A percentile compares a stretch with the other conserved stretches of the same genome.
phyloP scores from a whole-genome alignment of 768 basidiomycete species.

The Erythrobasidium yunnanense region DNA sequence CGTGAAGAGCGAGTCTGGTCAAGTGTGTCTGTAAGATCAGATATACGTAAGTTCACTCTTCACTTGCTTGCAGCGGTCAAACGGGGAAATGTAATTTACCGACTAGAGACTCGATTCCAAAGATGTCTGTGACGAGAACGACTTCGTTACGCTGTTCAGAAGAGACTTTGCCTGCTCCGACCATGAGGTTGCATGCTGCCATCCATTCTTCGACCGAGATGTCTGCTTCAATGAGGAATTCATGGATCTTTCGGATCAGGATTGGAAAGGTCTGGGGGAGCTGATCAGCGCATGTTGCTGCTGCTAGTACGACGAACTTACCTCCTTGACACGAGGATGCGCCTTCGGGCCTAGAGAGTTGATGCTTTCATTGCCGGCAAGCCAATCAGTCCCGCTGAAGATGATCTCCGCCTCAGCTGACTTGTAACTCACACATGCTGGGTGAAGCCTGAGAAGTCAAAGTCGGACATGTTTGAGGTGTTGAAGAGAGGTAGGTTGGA shows the following conservation, averaged over 20 bases:
- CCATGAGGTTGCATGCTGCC: constrained; percentile 31
- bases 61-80: background rate
- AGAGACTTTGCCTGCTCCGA: constrained; percentile 35
- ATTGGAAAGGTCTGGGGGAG: constrained; percentile 27
- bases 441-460: constrained; percentile 21
- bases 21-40: background rate
- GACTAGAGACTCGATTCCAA: constrained; percentile 37
- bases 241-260: constrained; percentile 36
- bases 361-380: background rate
- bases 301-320: background rate
- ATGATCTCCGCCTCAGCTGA: no score
- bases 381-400: constrained; percentile 13
- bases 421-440: background rate
- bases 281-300: background rate
- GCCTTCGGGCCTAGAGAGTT: constrained; percentile 14
- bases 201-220: constrained; percentile 37
- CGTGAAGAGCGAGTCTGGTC: constrained; percentile 20
- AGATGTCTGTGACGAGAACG: constrained; percentile 35
- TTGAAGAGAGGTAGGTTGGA: background rate
- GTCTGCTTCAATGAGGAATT: constrained; percentile 34
- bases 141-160: constrained; percentile 34
- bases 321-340: constrained; percentile 23
- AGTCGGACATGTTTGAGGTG: background rate
- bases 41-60: no score
- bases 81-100: constrained; percentile 26